phyloP scores from a whole-genome alignment of 805 yeast species.

The Candida xiaguanensis region DNA sequence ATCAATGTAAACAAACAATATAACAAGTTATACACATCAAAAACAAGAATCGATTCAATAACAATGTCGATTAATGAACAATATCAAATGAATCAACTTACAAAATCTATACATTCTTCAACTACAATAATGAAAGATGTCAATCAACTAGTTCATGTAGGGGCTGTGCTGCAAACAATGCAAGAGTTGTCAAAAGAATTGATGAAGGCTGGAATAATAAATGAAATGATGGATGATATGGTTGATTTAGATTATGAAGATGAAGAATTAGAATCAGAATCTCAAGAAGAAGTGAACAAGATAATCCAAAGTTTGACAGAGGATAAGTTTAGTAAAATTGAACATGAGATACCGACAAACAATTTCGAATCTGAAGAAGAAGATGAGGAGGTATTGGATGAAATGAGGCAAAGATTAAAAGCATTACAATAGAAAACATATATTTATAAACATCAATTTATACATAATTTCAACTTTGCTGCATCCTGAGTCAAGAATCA shows the following conservation, averaged over 20 bases:
- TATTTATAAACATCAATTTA: background rate
- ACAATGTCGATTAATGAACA: slow-evolving; percentile 90
- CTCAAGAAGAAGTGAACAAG: slow-evolving; percentile 62
- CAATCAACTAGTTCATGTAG: slow-evolving; percentile 70
- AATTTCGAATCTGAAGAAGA: slow-evolving; percentile 18
- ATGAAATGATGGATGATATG: slow-evolving; percentile 93
- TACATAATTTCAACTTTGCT: background rate
- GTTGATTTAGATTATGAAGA: slow-evolving; percentile 67
- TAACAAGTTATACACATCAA: slow-evolving; percentile 69
- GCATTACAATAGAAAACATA: slow-evolving; percentile 58
- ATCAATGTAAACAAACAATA: slow-evolving; percentile 71
- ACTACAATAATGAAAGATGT: slow-evolving; percentile 87
- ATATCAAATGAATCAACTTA: slow-evolving; percentile 77
- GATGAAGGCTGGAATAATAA: slow-evolving; percentile 80
- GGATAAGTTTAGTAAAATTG: slow-evolving; percentile 35
- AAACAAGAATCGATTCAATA: slow-evolving; percentile 81
- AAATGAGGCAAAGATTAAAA: slow-evolving; percentile 83
- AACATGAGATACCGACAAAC: slow-evolving; percentile 29
- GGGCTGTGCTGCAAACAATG: slow-evolving; percentile 79
- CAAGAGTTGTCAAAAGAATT: slow-evolving; percentile 82
- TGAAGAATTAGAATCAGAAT: slow-evolving; percentile 63
- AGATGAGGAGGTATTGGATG: slow-evolving; percentile 70
- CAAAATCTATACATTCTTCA: slow-evolving; percentile 74
- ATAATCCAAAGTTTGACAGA: slow-evolving; percentile 43
- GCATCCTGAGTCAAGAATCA: background rate